Base-by-base conservation (phyloP, 148 eudicot genomes). In the Cornus kousa region DNA sequence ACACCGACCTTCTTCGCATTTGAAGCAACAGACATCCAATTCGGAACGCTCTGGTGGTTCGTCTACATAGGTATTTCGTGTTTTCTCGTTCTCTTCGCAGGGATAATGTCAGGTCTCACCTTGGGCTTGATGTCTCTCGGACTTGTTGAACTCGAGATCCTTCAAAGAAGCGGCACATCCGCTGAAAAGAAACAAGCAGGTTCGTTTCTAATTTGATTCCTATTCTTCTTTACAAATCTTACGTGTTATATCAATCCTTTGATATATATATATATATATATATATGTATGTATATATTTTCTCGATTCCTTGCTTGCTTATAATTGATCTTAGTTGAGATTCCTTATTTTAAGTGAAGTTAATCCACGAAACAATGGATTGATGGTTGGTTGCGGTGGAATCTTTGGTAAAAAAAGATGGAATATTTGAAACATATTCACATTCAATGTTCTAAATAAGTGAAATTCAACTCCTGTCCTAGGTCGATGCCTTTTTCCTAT, bases 51-150 rank as follows among this genome's bases (percentile, higher is more conserved):
- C 0, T 72, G 84, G 94, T 95, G 94, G 93, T 85, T 87, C 78
- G 85, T 89, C 8, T 91, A 89, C 84, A 94, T 97, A 7, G 96
- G 97, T 46, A 53, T 91, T 12, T 93, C 91, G 7, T 87, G 87
- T 65, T 3, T 90, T 2, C 83, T 95, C 72, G 97, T 95, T 3
- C 77, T 93, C 6, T 95, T 95, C 77, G 98, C 97, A 24, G 98
- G 98, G 16, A 90, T 95, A 2, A 95, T 95, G 98, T 95, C 98
- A 0, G 98, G 98, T 3, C 80, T 95, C 11, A 95, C 98, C 4
- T 74, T 95, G 62, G 98, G 98, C 1, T 79, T 95, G 78, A 95
- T 93, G 98, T 95, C 98, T 3, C 89, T 95, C 22, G 92, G 97
- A 7, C 87, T 91, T 19, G 97, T 95, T 20, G 98, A 95, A 69